phyloP scores from a whole-genome alignment of 352 stramenopile species.

The Globisporangium cystogenes region DNA sequence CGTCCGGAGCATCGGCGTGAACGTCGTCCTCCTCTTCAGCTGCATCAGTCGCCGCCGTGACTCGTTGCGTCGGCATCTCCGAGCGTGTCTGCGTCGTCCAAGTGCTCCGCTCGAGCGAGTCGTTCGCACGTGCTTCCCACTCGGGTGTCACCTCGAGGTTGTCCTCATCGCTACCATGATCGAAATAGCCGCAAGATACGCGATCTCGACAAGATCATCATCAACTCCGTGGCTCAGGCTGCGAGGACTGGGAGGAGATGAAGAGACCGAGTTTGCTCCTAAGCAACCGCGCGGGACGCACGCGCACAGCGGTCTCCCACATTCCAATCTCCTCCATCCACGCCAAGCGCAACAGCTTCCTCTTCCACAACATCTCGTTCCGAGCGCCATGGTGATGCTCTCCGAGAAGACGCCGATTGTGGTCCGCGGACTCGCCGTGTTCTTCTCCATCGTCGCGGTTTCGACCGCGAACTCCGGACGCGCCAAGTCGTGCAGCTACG shows the following conservation, averaged over 20 bases:
- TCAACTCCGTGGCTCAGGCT: not conserved
- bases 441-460: conserved; percentile 36
- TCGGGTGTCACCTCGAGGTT: too few species aligned
- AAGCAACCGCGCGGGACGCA: too few species aligned
- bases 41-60: too few species aligned
- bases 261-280: too few species aligned
- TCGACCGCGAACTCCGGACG: conserved; percentile 28
- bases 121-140: too few species aligned
- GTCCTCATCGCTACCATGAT: too few species aligned
- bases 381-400: conserved; percentile 12
- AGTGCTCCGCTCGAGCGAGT: too few species aligned
- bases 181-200: too few species aligned
- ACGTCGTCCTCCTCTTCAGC: too few species aligned
- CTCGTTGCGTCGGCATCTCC: not conserved
- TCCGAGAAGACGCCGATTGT: conserved; percentile 31
- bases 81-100: too few species aligned
- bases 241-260: too few species aligned
- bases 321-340: not conserved
- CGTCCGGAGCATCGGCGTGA: not conserved
- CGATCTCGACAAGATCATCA: not conserved
- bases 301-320: not conserved
- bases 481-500: conserved; percentile 49
- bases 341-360: not conserved
- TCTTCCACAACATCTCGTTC: not conserved
- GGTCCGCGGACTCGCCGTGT: conserved; percentile 32